These are phyloP conservation scores for Aspergillus ustus DNA, from an alignment of 2,329 filamentous ascomycete species.

Conservation along the genomic window DNA sequence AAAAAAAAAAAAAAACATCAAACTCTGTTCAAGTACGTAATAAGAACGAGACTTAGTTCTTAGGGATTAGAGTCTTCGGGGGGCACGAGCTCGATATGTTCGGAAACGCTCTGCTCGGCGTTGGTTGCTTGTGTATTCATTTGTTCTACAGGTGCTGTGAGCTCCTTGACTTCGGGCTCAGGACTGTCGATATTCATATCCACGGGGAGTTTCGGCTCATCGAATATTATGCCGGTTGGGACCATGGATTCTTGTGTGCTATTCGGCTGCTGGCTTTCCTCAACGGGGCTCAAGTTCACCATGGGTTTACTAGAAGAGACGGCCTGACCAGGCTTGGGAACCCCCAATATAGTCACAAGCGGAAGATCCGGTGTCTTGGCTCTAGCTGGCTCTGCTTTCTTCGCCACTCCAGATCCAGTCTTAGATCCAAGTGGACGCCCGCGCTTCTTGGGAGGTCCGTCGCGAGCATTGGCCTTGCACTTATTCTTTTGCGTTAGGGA, in stretches of 20 bases:
- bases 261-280: not conserved
- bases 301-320: not conserved
- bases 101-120: no score
- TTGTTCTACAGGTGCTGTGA: not conserved
- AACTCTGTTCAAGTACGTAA: no score
- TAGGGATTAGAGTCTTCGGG: not conserved
- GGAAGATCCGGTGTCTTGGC: not conserved
- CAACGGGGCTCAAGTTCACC: not conserved
- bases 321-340: not conserved
- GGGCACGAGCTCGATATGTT: not conserved
- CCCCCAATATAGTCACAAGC: not conserved
- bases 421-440: not conserved
- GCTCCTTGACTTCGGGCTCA: not conserved
- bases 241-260: not conserved
- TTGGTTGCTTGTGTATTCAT: not conserved
- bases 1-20: no score
- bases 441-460: not conserved
- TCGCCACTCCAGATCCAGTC: not conserved
- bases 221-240: not conserved
- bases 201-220: not conserved
- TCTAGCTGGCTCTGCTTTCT: not conserved
- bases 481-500: slow-evolving; percentile 15
- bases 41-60: not conserved
- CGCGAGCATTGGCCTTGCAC: not conserved
- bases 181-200: not conserved